Conservation (phyloP, 805 yeast species). For the Candida berthetii region DNA sequence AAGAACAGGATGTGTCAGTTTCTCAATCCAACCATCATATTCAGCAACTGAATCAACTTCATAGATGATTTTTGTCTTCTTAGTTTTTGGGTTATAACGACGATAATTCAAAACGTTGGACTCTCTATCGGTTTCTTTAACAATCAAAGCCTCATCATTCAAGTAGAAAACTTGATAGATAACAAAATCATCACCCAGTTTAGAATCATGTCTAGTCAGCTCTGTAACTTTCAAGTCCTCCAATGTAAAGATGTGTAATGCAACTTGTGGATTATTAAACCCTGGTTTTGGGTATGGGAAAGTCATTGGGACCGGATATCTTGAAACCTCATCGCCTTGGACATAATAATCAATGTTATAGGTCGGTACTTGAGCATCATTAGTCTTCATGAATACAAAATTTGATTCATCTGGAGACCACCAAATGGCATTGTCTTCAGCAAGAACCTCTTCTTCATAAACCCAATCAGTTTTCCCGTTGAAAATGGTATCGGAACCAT, state of each 20-base stretch:
- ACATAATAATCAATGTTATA: conserved; percentile 72
- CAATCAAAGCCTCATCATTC: conserved; percentile 40
- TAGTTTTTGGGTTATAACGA: conserved; percentile 28
- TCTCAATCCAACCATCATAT: conserved; percentile 73
- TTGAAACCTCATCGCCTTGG: conserved; percentile 37
- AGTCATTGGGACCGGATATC: conserved; percentile 53
- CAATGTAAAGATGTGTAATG: conserved; percentile 38
- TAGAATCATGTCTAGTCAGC: conserved; percentile 14
- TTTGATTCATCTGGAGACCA: conserved; percentile 77
- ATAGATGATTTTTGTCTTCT: conserved; percentile 34
- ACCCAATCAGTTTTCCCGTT: conserved; percentile 94
- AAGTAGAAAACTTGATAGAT: conserved; percentile 68
- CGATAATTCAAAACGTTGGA: conserved; percentile 57
- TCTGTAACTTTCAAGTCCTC: conserved; percentile 24
- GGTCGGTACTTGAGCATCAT: conserved; percentile 67
- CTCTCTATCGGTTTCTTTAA: conserved; percentile 58
- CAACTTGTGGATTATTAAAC: conserved; percentile 62
- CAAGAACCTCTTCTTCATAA: conserved; percentile 84
- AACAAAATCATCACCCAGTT: conserved; percentile 38
- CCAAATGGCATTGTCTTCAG: conserved; percentile 68
- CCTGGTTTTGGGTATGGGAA: conserved; percentile 86
- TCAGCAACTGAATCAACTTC: conserved; percentile 33
- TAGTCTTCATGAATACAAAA: conserved; percentile 56
- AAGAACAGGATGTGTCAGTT: conserved; percentile 49
- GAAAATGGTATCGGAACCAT: conserved; percentile 61